These are phyloP conservation scores for Chlamydomonas applanata DNA, from an alignment of 139 green algal genomes.

Conservation along the genomic window DNA sequence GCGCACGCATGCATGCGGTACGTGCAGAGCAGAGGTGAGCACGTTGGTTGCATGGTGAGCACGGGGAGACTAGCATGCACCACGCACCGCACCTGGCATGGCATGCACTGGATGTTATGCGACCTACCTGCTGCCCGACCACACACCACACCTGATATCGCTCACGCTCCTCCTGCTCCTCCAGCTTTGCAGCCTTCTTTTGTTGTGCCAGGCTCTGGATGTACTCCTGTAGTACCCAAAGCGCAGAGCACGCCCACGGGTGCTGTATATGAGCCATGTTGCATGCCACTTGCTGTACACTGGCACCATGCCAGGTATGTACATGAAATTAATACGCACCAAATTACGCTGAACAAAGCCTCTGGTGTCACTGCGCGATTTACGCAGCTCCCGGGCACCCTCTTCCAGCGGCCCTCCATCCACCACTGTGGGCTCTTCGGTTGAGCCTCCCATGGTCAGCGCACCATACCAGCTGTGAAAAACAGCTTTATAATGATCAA, in stretches of 20 bases:
- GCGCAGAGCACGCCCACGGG: background rate
- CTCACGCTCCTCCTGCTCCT: conserved; percentile 1
- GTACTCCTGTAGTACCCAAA: conserved; percentile 5
- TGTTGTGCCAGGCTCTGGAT: conserved; percentile 3
- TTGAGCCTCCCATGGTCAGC: no score
- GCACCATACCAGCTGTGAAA: no score
- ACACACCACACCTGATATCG: conserved; percentile 8
- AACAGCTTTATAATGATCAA: no score
- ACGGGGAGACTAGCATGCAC: background rate
- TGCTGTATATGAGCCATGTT: background rate
- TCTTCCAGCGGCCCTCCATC: background rate
- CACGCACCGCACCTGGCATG: background rate
- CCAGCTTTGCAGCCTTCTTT: conserved; percentile 1
- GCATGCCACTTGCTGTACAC: background rate
- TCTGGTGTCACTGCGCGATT: background rate
- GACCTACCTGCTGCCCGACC: background rate
- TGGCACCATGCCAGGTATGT: background rate
- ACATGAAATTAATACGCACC: background rate
- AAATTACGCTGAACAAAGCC: background rate
- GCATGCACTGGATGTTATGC: background rate
- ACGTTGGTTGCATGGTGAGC: background rate
- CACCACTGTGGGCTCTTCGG: no score
- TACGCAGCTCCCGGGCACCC: background rate
- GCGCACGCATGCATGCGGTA: background rate
- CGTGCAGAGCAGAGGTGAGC: background rate